A percentile compares a stretch with the other conserved stretches of the same genome.
Conservation (phyloP, 345 rosid species). For the Dipteronia sinensis region DNA sequence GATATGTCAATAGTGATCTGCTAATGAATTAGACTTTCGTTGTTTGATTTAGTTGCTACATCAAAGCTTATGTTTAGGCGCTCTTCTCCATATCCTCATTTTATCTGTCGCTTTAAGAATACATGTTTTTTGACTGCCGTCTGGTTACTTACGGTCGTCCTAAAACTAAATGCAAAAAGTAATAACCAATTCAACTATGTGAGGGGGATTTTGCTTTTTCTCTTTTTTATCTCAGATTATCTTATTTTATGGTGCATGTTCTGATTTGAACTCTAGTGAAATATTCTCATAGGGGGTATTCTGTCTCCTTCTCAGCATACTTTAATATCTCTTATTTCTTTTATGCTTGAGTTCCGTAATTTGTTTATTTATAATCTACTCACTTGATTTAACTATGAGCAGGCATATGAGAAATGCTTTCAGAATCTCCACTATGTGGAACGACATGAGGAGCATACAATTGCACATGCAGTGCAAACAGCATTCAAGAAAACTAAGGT, state of each 20-base stretch:
- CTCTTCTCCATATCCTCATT: background rate
- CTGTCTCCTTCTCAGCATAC: background rate
- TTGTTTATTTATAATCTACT: background rate
- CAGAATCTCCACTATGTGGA: constrained; percentile 92
- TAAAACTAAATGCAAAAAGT: background rate
- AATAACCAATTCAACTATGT: background rate
- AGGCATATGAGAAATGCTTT: constrained; percentile 96
- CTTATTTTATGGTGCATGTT: background rate
- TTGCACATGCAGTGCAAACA: constrained; percentile 87
- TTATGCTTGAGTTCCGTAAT: background rate
- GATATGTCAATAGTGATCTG: background rate
- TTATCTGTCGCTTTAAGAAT: background rate
- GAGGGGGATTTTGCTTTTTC: background rate
- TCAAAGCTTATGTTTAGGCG: background rate
- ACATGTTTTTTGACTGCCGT: background rate
- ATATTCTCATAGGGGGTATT: background rate
- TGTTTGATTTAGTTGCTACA: background rate
- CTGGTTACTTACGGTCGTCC: background rate
- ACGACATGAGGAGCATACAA: constrained; percentile 94
- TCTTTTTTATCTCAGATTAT: background rate
- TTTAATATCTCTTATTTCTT: background rate
- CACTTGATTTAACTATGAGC: constrained; percentile 24
- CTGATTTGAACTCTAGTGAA: background rate
- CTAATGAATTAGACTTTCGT: background rate
- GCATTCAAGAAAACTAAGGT: constrained; percentile 95